Evolutionary conservation across 2,329 filamentous ascomycete species (phyloP), one percentile per base, ranked within the genome.

Genomic region (Aspergillus neotritici): DNA sequence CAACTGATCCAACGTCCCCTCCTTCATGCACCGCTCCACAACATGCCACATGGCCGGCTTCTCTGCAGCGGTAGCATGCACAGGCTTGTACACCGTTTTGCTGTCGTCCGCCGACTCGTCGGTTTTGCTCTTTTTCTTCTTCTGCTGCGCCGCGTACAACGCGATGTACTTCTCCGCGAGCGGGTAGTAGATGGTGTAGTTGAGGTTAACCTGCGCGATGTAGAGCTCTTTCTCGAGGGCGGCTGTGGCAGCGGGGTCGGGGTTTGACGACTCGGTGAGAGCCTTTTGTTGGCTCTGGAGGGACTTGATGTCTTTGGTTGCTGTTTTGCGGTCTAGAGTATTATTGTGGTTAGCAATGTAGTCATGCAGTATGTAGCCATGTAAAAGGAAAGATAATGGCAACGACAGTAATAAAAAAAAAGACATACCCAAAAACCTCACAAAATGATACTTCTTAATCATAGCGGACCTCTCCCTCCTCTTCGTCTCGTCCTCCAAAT

Each of bases 151-250:
- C 6, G 70, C 67, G 49, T 75, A 83, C 3, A 83, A 61, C 14
- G 77, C 73, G 10, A 77, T 69, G 61, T 84, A 84, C 46, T 78
- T 75, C 55, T 76, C 70, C 43, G 74, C 72, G 15, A 83, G 68
- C 11, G 80, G 80, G 49, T 75, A 80, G 58, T 80, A 82, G 31
- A 78, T 70, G 6, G 80, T 75, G 58, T 84, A 84, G 55, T 80
- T 80, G 49, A 82, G 60, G 56, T 82, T 79, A 15, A 82, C 73
- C 41, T 77, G 72, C 6, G 73, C 71, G 25, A 61, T 61, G 51
- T 77, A 72, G 16, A 77, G 63, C 40, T 65, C 63, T 34, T 52
- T 39, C 3, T 48, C 47, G 56, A 62, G 36, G 67, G 55, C 37
- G 37, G 47, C 31, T 44, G 54, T 58, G 21, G 34, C 47, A 46